These are phyloP conservation scores for Kwoniella europaea DNA, from an alignment of 768 basidiomycete genomes.

Conservation along the genomic window DNA sequence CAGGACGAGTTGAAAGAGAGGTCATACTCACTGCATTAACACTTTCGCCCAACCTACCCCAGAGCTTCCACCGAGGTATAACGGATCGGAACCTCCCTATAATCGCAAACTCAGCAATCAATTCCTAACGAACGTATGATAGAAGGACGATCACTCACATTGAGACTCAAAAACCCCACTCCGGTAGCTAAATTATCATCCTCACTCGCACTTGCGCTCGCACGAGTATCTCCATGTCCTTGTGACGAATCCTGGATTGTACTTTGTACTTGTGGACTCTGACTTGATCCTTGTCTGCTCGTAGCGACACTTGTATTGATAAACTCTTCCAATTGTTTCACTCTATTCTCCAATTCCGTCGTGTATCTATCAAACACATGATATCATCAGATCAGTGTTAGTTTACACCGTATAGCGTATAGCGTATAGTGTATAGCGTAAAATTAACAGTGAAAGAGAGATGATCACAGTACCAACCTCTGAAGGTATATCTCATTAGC, in stretches of 20 bases:
- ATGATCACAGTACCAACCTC: background rate
- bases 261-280: background rate
- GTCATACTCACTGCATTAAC: background rate
- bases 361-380: background rate
- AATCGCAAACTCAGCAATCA: background rate
- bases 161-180: conserved; percentile 8
- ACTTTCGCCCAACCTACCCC: conserved; percentile 8
- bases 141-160: background rate
- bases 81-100: conserved; percentile 1
- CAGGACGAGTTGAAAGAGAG: background rate
- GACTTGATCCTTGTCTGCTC: background rate
- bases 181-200: conserved; percentile 5
- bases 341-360: background rate
- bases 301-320: background rate
- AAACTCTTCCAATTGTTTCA: background rate
- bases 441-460: no score
- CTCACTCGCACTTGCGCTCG: background rate
- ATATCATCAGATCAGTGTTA: no score
- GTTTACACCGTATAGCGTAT: no score
- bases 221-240: background rate
- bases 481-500: conserved; percentile 10
- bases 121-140: background rate
- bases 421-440: no score
- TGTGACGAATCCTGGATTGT: background rate
- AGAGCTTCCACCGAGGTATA: conserved; percentile 12